Evolutionary conservation across 163 green algal genomes (phyloP).

Genomic region (Coccomyxa subellipsoidea): DNA sequence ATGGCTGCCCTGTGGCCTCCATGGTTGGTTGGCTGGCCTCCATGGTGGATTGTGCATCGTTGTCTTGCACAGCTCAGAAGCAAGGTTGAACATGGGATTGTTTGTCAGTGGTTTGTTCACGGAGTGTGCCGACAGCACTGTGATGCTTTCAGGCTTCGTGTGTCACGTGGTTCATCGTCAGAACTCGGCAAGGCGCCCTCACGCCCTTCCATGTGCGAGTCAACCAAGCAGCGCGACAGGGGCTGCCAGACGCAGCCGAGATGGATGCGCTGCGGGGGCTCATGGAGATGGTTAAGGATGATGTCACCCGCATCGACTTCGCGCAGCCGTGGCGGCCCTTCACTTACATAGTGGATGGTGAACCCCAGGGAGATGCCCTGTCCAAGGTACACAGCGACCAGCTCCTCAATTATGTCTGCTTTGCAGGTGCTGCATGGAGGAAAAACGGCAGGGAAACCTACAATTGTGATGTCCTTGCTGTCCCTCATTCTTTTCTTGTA

Average conservation of each 20-base stretch:
- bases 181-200: slow-evolving; percentile 24
- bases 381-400: background rate
- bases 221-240: background rate
- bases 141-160: slow-evolving; percentile 30
- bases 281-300: slow-evolving; percentile 28
- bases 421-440: too few relatives aligned
- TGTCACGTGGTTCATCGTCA: slow-evolving; percentile 44
- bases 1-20: background rate
- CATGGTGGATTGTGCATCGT: background rate
- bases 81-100: background rate
- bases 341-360: background rate
- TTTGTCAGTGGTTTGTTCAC: too few relatives aligned
- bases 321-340: slow-evolving; percentile 33
- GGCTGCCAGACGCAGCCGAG: background rate
- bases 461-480: too few relatives aligned
- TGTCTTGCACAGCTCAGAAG: background rate
- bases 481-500: too few relatives aligned
- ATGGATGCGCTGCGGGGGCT: slow-evolving; percentile 12
- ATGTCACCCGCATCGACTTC: slow-evolving; percentile 38
- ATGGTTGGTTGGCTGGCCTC: background rate
- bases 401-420: too few relatives aligned
- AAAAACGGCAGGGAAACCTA: too few relatives aligned
- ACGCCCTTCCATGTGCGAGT: slow-evolving; percentile 36
- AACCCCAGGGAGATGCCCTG: background rate
- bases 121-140: too few relatives aligned